phyloP scores from a whole-genome alignment of 116 monocot species.

The Iris pallida region DNA sequence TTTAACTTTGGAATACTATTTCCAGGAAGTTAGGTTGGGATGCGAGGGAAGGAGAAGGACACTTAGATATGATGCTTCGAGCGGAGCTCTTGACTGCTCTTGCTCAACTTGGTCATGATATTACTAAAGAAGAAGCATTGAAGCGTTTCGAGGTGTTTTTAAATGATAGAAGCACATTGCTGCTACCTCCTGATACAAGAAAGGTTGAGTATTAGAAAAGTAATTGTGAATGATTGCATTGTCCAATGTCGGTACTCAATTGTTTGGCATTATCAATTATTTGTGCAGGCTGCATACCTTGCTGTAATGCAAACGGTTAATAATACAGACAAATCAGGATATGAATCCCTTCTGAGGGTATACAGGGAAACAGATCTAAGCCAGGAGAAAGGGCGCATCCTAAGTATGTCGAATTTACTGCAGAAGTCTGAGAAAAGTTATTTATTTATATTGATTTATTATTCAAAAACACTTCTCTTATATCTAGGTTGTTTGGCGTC shows the following conservation, averaged over 20 bases:
- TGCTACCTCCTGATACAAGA: constrained; percentile 89
- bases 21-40: constrained; percentile 88
- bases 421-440: background rate
- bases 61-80: constrained; percentile 83
- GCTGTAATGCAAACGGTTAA: constrained; percentile 57
- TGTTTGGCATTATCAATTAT: background rate
- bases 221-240: background rate
- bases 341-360: constrained; percentile 71
- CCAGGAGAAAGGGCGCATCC: constrained; percentile 86
- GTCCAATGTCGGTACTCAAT: background rate
- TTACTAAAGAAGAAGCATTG: constrained; percentile 59
- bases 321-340: constrained; percentile 54
- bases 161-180: constrained; percentile 58
- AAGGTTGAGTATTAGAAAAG: constrained; percentile 29
- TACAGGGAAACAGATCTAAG: constrained; percentile 87
- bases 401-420: constrained; percentile 45
- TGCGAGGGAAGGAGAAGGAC: constrained; percentile 65
- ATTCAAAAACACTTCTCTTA: background rate
- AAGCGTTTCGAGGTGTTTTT: constrained; percentile 62
- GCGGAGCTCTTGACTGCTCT: constrained; percentile 77
- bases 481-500: constrained; percentile 69
- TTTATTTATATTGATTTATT: background rate
- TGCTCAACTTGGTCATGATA: constrained; percentile 68
- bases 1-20: background rate
- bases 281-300: constrained; percentile 79